Conservation (phyloP, 2,329 filamentous ascomycete species). For the Aspergillus transmontanensis region DNA sequence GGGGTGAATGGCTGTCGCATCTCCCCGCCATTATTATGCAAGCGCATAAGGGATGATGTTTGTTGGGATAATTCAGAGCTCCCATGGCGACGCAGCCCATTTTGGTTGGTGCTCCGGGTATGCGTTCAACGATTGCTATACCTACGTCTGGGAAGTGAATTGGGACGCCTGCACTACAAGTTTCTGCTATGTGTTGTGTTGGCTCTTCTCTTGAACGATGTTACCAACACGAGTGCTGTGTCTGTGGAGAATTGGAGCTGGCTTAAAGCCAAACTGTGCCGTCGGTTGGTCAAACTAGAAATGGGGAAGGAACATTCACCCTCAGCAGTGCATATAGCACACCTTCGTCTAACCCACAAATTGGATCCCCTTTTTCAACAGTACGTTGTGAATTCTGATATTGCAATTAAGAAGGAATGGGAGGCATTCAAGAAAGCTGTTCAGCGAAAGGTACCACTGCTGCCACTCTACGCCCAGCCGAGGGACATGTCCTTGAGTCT, state of each 20-base stretch:
- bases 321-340: conserved; percentile 12
- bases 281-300: conserved; percentile 62
- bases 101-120: conserved; percentile 66
- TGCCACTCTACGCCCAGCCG: no score
- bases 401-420: conserved; percentile 41
- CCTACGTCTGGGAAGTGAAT: conserved; percentile 39
- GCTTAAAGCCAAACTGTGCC: conserved; percentile 57
- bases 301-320: conserved; percentile 33
- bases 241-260: conserved; percentile 38
- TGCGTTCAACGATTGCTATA: conserved; percentile 56
- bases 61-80: conserved; percentile 49
- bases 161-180: conserved; percentile 59
- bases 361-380: no score
- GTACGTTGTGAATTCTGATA: conserved; percentile 1
- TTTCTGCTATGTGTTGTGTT: conserved; percentile 55
- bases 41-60: conserved; percentile 67
- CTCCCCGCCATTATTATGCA: conserved; percentile 48
- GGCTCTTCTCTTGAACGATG: conserved; percentile 50
- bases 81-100: conserved; percentile 65
- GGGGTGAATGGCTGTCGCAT: conserved; percentile 53
- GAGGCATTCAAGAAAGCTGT: conserved; percentile 40
- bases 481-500: conserved; percentile 42
- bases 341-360: conserved; percentile 33
- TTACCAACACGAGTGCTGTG: conserved; percentile 22
- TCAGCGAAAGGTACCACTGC: conserved; percentile 23